Percentiles rank a stretch among this genome's conserved stretches.
These are phyloP conservation scores for Podospora didyma DNA, from an alignment of 495 filamentous ascomycete genomes.

Conservation along the genomic window DNA sequence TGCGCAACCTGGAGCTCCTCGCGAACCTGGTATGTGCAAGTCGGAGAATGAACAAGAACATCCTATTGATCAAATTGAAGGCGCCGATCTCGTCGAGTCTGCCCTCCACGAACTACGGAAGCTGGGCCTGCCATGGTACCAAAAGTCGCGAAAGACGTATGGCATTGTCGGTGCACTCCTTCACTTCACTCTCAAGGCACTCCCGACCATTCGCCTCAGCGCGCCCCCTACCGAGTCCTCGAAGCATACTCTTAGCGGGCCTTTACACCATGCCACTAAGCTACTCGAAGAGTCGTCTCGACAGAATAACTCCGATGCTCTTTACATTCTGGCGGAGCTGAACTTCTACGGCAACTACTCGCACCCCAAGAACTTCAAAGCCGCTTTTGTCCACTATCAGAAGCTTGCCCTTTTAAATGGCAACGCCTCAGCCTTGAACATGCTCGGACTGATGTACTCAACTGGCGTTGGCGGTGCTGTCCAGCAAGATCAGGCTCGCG, in stretches of 20 bases:
- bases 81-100: conserved; percentile 41
- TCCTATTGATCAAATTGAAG: conserved; percentile 22
- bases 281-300: conserved; percentile 72
- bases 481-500: conserved; percentile 84
- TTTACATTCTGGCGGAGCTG: conserved; percentile 88
- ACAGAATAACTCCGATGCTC: conserved; percentile 77
- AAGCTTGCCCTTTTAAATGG: conserved; percentile 72
- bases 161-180: conserved; percentile 36
- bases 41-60: neutral
- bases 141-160: conserved; percentile 32
- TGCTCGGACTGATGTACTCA: conserved; percentile 95
- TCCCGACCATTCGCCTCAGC: conserved; percentile 40
- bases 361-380: conserved; percentile 75
- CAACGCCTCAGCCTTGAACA: conserved; percentile 88
- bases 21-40: conserved; percentile 23
- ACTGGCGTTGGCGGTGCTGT: conserved; percentile 84
- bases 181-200: conserved; percentile 33
- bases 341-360: conserved; percentile 96
- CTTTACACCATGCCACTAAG: conserved; percentile 58
- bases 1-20: conserved; percentile 1
- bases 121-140: conserved; percentile 32
- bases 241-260: conserved; percentile 25
- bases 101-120: conserved; percentile 41
- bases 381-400: conserved; percentile 79
- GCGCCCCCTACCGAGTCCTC: conserved; percentile 32